Evolutionary conservation across 495 filamentous ascomycete genomes (phyloP).

Genomic region (Penicillium silybi): DNA sequence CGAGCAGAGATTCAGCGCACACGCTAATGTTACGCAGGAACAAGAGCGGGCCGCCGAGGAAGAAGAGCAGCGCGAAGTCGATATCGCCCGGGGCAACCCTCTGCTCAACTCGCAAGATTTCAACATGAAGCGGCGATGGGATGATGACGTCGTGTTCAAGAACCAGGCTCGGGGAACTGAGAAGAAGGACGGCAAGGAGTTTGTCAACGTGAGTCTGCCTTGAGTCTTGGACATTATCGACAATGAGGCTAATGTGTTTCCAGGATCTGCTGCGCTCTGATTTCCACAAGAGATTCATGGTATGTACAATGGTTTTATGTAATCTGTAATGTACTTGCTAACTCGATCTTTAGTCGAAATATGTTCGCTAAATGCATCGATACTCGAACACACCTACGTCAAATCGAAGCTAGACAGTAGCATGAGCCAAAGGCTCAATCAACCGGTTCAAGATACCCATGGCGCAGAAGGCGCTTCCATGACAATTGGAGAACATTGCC

Average conservation of each 20-base stretch:
- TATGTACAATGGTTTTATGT: conserved; percentile 34
- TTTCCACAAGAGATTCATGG: conserved; percentile 98
- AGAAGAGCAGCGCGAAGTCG: conserved; percentile 74
- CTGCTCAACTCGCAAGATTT: conserved; percentile 67
- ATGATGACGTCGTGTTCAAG: conserved; percentile 99
- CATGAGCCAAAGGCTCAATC: background rate
- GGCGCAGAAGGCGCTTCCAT: background rate
- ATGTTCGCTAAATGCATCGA: conserved; percentile 52
- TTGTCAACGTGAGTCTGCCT: conserved; percentile 72
- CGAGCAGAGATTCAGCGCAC: background rate
- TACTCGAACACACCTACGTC: background rate
- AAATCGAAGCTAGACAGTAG: background rate
- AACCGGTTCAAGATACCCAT: conserved; percentile 3
- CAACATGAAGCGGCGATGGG: conserved; percentile 65
- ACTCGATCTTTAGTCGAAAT: conserved; percentile 54
- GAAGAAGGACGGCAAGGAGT: conserved; percentile 90
- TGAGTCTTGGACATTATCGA: background rate
- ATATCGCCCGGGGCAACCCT: conserved; percentile 91
- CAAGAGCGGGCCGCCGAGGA: conserved; percentile 72
- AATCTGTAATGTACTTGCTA: conserved; percentile 14
- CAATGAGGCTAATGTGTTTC: conserved; percentile 18
- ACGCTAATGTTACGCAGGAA: conserved; percentile 47
- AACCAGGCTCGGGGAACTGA: conserved; percentile 96
- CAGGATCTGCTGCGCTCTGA: conserved; percentile 90
- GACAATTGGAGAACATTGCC: background rate